Percentiles rank a stretch among this genome's conserved stretches.
These are phyloP conservation scores for Phaeotremella fagi DNA, from an alignment of 768 basidiomycete species.

Conservation along the genomic window DNA sequence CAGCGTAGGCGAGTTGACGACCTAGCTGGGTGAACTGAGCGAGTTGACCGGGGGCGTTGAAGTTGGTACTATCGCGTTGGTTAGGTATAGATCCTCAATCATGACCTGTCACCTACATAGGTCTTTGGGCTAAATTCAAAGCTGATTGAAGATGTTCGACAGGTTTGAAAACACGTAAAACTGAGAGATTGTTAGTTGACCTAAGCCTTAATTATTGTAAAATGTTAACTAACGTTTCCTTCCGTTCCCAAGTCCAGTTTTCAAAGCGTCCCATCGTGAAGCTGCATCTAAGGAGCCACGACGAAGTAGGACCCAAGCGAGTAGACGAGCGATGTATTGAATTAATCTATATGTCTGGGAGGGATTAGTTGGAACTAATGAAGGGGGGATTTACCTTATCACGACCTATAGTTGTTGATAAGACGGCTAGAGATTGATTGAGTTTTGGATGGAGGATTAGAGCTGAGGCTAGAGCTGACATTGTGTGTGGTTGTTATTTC, in stretches of 20 bases:
- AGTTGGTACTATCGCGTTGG: conserved; percentile 8
- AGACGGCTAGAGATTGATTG: conserved; percentile 68
- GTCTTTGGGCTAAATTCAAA: conserved; percentile 57
- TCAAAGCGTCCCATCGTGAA: conserved; percentile 75
- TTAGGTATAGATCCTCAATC: neutral
- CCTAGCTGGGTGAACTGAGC: conserved; percentile 76
- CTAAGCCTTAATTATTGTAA: neutral
- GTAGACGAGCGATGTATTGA: conserved; percentile 85
- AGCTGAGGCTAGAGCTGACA: conserved; percentile 51
- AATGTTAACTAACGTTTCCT: conserved; percentile 65
- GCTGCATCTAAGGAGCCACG: conserved; percentile 68
- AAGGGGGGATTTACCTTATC: conserved; percentile 67
- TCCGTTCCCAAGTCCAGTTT: conserved; percentile 73
- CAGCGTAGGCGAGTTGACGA: conserved; percentile 82
- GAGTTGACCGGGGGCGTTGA: conserved; percentile 38
- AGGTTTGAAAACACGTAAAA: conserved; percentile 88
- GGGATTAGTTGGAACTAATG: neutral
- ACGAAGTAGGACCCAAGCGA: conserved; percentile 72
- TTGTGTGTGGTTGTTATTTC: conserved; percentile 1
- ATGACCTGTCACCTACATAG: conserved; percentile 27
- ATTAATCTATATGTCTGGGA: conserved; percentile 75
- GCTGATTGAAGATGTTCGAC: conserved; percentile 90
- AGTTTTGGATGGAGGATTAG: conserved; percentile 79
- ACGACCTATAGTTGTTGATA: conserved; percentile 74
- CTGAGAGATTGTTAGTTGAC: conserved; percentile 50